Conservation (phyloP, 1,284 basidiomycete genomes). For the Malassezia nana region DNA sequence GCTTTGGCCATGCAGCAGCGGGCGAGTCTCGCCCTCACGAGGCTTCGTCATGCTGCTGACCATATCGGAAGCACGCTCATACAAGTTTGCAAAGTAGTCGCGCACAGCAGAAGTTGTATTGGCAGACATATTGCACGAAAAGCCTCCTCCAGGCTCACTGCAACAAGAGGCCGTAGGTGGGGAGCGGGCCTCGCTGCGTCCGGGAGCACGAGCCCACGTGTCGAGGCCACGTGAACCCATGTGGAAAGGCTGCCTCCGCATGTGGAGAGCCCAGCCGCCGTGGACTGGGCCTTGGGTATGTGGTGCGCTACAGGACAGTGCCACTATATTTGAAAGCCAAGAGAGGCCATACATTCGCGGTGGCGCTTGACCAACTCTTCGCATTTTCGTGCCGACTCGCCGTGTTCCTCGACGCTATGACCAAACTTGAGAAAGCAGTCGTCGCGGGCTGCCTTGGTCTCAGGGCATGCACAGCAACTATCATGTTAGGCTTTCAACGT, state of each 20-base stretch:
- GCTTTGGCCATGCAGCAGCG: conserved; percentile 14
- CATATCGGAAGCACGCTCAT: conserved; percentile 8
- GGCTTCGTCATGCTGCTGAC: neutral
- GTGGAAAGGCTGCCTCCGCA: neutral
- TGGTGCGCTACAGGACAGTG: neutral
- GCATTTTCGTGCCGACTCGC: conserved; percentile 66
- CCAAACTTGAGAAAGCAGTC: conserved; percentile 73
- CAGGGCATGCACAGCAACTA: conserved; percentile 81
- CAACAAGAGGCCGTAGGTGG: neutral
- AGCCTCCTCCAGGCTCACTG: neutral
- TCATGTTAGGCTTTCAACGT: conserved; percentile 47
- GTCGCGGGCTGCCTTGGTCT: conserved; percentile 80
- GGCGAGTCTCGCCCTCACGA: conserved; percentile 1
- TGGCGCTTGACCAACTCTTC: conserved; percentile 68
- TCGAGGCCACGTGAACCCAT: neutral
- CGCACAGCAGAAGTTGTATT: neutral
- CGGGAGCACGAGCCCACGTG: neutral
- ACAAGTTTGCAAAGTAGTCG: neutral
- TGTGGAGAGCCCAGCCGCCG: neutral
- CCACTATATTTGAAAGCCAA: conserved; percentile 46
- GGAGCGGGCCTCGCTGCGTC: neutral
- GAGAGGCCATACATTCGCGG: conserved; percentile 73
- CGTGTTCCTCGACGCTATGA: conserved; percentile 54
- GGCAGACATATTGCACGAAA: neutral
- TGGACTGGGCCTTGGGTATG: neutral